Evolutionary conservation across 495 filamentous ascomycete genomes (phyloP), one percentile per base, ranked within the genome.

Genomic region (Trichoderma gamsii): DNA sequence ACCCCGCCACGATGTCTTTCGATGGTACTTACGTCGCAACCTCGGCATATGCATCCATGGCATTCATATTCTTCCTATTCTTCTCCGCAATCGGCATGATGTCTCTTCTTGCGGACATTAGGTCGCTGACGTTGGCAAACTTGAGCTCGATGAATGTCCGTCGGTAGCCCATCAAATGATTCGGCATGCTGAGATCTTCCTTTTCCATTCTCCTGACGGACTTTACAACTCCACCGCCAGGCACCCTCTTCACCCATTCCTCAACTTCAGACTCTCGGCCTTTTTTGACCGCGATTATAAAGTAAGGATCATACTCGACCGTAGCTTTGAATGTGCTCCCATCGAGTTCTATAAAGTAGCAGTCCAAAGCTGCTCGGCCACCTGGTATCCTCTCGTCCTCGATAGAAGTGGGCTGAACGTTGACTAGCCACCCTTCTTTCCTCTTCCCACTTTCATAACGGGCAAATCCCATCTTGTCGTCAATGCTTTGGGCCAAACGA

Each of bases 1-100:
- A 11, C 12, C 27, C 29, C 23, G 16, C 23, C 56, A 15, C 3
- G n/a, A 12, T 4, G 13, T 38, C 35, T 38, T 27, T 25, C 2
- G 3, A 52, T 16, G 16, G 46, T 56, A 84, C 86, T 73, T 78
- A 96, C 92, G 87, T 90, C 68, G 91, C 90, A 72, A 97, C 92
- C 83, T 99, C 96, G 67, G 92, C 92, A 85, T 98, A 99, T 71
- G 94, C 92, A 83, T 99, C 95, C 91, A 98, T 96, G 64, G 92
- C 90, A 81, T 89, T 92, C 82, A 96, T 87, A 70, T 89, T 93
- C 75, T 92, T 94, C 82, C 90, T 96, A 72, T 98, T 99, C 79
- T 93, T 96, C 79, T 97, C 93, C 35, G 93, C 95, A 77, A 99
- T 84, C 12, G 95, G 95, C 81, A 92, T 87, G 49, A 99, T 84